Evolutionary conservation across 768 basidiomycete species (phyloP).

Genomic region (Pholiota microspora): DNA sequence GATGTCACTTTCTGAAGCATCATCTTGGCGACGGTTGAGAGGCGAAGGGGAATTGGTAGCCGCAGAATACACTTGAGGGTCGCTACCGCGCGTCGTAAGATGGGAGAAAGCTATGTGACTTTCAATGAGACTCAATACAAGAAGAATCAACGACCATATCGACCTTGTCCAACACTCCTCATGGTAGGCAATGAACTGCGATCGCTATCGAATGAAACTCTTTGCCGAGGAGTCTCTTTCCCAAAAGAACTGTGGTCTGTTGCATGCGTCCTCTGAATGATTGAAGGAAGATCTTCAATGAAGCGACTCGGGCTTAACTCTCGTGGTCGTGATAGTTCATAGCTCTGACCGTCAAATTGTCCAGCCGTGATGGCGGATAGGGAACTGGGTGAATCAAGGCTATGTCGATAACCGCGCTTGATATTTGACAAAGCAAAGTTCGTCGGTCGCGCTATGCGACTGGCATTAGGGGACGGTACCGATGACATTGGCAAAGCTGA

Average conservation of each 20-base stretch:
- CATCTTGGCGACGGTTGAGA: not conserved
- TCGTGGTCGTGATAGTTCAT: conserved; percentile 7
- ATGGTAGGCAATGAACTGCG: conserved; percentile 36
- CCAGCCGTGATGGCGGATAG: conserved; percentile 35
- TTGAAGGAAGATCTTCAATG: not conserved
- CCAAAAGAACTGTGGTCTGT: conserved; percentile 31
- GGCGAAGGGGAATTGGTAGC: conserved; percentile 26
- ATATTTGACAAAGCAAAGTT: conserved; percentile 21
- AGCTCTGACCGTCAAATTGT: conserved; percentile 19
- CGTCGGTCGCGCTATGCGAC: conserved; percentile 31
- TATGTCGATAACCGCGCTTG: conserved; percentile 33
- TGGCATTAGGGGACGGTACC: conserved; percentile 29
- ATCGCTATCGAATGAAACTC: conserved; percentile 55
- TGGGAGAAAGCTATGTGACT: conserved; percentile 27
- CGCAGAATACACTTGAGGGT: conserved; percentile 32
- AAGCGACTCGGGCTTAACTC: conserved; percentile 7
- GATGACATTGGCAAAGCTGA: conserved; percentile 35
- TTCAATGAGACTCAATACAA: not conserved
- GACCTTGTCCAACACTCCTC: conserved; percentile 40
- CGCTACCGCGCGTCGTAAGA: conserved; percentile 28
- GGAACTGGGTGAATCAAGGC: conserved; percentile 41
- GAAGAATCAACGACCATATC: conserved; percentile 1
- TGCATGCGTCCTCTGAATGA: not conserved
- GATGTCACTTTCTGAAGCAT: conserved; percentile 18
- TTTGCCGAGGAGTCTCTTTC: conserved; percentile 46